Base-by-base conservation (phyloP, 306 rosid species). In the Prinsepia uniflora region DNA sequence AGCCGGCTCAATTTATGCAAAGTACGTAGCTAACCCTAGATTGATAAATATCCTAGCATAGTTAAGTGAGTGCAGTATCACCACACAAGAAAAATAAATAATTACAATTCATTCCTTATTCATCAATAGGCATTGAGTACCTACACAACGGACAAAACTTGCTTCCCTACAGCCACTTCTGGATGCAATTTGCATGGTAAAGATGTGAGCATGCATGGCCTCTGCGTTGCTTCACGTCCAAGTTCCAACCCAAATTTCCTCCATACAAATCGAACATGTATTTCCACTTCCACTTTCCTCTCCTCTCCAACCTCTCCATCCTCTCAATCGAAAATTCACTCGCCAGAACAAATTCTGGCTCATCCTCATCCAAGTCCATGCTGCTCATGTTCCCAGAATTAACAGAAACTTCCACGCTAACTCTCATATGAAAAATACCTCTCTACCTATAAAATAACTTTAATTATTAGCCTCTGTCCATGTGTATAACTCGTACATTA, bases 301-400 rank as follows among this genome's bases (percentile, higher is more conserved):
- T 8, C 65, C 24, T 61, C 47, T 61, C 65, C 65, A 61, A 61
- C 65, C 40, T 18, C 47, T 61, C 65, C 65, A 61, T 39, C 65
- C 40, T 18, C 65, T 61, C 46, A 17, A 61, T 39, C 13, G 6
- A 36, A 13, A 13, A 40, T 8, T 40, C 9, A 39, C 46, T 61
- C 10, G 47, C 65, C 45, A 24, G 47, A 10, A 36, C 22, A 15
- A 61, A 39, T 17, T 39, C 46, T 8, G 13, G 46, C 24, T 61
- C 46, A 39, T 12, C 13, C 13, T 11, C 39, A 20, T 55, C 39
- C 4, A 7, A 9, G 10, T 55, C 60, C 36, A 55, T 20, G 14
- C 8, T 7, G 34, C 2, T 9, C 47, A 44, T 7, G 47, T 44
- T 10, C 34, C 60, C 39, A 8, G 10, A 10, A 55, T 19, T 19